A percentile compares a stretch with the other conserved stretches of the same genome.
phyloP scores from a whole-genome alignment of 2,329 filamentous ascomycete species.

The Aspergillus neotritici region DNA sequence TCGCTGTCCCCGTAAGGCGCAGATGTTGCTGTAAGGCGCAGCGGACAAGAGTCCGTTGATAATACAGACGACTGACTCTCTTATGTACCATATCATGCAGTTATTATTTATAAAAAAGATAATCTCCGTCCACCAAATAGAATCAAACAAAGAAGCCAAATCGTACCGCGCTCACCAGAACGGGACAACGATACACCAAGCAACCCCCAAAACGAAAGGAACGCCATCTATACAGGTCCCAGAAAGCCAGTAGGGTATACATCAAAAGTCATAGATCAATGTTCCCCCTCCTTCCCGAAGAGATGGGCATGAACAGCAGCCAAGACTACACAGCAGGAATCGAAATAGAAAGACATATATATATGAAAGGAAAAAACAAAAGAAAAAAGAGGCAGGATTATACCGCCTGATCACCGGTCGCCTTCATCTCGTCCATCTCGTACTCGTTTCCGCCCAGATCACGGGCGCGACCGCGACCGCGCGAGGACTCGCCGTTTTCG shows the following conservation, averaged over 20 bases:
- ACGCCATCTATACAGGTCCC: constrained; percentile 19
- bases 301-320: not conserved
- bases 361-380: constrained; percentile 2
- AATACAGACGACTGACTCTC: too few relatives aligned
- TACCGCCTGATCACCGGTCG: constrained; percentile 24
- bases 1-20: constrained; percentile 7
- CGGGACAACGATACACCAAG: too few relatives aligned
- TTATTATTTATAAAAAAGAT: too few relatives aligned
- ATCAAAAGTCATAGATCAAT: constrained; percentile 1
- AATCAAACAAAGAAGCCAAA: too few relatives aligned
- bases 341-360: constrained; percentile 5
- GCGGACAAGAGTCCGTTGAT: not conserved
- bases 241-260: constrained; percentile 27
- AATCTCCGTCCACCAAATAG: too few relatives aligned
- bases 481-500: constrained; percentile 18
- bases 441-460: constrained; percentile 26
- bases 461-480: constrained; percentile 28
- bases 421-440: constrained; percentile 33
- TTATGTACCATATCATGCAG: not conserved
- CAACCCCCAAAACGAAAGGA: not conserved
- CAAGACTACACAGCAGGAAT: not conserved
- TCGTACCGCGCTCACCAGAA: too few relatives aligned
- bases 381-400: constrained; percentile 15
- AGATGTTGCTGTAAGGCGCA: constrained; percentile 6
- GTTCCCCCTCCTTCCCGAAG: too few relatives aligned